Evolutionary conservation across 2,329 filamentous ascomycete species (phyloP), one percentile per base, ranked within the genome.

Genomic region (Xylaria sp.): DNA sequence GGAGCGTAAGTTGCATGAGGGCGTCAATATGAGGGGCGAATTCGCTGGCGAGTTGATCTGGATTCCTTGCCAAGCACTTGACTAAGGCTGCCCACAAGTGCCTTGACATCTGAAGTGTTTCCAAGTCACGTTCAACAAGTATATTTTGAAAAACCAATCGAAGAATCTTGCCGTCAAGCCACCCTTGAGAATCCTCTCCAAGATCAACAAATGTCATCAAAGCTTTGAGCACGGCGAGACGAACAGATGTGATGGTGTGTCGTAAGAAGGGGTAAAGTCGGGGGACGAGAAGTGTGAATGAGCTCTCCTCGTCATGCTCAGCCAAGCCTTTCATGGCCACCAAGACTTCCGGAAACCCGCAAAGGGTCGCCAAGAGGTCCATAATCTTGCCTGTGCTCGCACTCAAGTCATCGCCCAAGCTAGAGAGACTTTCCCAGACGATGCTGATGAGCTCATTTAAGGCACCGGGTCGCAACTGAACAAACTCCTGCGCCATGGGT

Each of bases 351-450:
- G 92, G 92, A 82, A 97, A 99, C 69, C 94, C 92, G 81, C 96
- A 99, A 1, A 99, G 88, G 67, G 96, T 98, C 15, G 96, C 96
- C 20, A 99, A 85, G 45, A 99, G 87, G 78, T 99, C 96, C 96
- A 99, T 99, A 61, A 99, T 97, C 63, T 94, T 96, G 54, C 96
- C 96, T 10, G 96, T 99, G 78, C 96, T 98, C 3, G 96, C 96
- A 78, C 94, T 98, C 20, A 99, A 85, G 76, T 99, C 96, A 77
- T 99, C 96, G 71, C 95, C 94, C n/a, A 99, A 84, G 77, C 97
- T 96, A 3, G 95, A 97, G 27, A 99, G 84, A 81, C 96, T 98
- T 75, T 97, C 92, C 96, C 96, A 99, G 31, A 99, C 94, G 66
- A 98, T 97, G 76, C 92, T 91, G 78, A 97, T 97, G 44, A 99